Evolutionary conservation across 176 grass and related monocot species (phyloP), one percentile per base, ranked within the genome.

Genomic region (Musa troglodytarum): DNA sequence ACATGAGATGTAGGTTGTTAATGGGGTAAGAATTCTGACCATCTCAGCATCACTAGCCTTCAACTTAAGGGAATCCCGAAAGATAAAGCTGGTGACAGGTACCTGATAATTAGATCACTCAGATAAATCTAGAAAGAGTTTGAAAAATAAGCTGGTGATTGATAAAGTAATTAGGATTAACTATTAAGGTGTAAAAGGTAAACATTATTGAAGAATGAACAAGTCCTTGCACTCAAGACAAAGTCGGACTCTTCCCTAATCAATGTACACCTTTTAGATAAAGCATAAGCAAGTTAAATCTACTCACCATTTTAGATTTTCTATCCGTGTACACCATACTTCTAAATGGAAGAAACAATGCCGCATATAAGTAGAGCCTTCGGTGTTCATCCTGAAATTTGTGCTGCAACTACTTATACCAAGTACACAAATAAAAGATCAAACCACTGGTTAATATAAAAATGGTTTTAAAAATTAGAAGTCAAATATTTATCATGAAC

Each of bases 31-130:
- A 72, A 71, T 81, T 49, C 70, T 71, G 80, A 93, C 90, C 82
- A 25, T 86, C 75, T 93, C 88, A 78, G 90, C 83, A 82, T 98
- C 90, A 71, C 75, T 91, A 76, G 76, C 74, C 86, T 98, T 93
- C 75, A 93, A 83, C 82, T 98, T 98, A 57, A 98, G 86, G 64
- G 90, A 98, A 63, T 91, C 76, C 57, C 86, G 83, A 79, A 98
- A 84, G 69, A 98, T 93, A 77, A 87, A 93, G 74, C 75, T 90
- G 52, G 78, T 58, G 85, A 89, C 80, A 67, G 84, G 90, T 89
- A 80, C 80, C 94, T 98, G 86, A 43, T 80, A 23, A 89, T 76
- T 66, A 70, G 55, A 19, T 50, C 34, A 70, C n/a, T 70, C 14
- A 52, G 68, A 51, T 50, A 51, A 70, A 70, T 25, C 9, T 21